Evolutionary conservation across 2,329 filamentous ascomycete species (phyloP), one percentile per base, ranked within the genome.

Genomic region (Fusarium verrucosum): DNA sequence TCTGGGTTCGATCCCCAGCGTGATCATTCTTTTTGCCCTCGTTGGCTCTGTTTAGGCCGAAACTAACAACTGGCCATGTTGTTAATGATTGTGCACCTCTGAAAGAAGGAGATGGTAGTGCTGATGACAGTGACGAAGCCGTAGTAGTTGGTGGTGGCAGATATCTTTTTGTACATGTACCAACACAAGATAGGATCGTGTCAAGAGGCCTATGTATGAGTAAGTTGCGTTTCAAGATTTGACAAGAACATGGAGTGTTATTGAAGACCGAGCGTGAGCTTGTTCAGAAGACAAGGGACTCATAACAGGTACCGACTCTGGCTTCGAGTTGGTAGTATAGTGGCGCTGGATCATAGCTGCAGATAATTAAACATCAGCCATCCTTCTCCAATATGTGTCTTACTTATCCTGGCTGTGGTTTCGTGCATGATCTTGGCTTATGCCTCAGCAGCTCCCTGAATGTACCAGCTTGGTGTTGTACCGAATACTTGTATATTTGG

Each of bases 1-100:
- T 69, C 63, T 70, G 69, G 71, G 71, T 73, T 73, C 71, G 71
- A 67, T 60, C 67, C 66, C 59, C 46, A 62, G 46, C 62, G 46
- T 65, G 54, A 62, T 63, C 65, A 58, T 50, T 50, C 9, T 50
- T 64, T 67, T 66, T 60, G 46, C 10, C 19, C 2, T 8, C 20
- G 3, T 20, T 9, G 6, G 9, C 17, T 36, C 30, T 22, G 33
- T 4, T 35, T 19, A 9, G 10, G 19, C 10, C 16, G 38, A 47
- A 23, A 19, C 19, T 13, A 47, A 9, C n/a, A 47, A 9, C 14
- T 26, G 13, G 30, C 11, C 10, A 26, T 38, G 32, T 16, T 7
- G 11, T 37, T 7, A 11, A 11, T 37, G 13, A 22, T 7, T 9
- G 14, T 38, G 13, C 35, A 17, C 17, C 10, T 30, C 10, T 11